Percentiles rank a stretch among this genome's conserved stretches.
Conservation (phyloP, 2,329 filamentous ascomycete genomes). For the Fusarium incarnatum region DNA sequence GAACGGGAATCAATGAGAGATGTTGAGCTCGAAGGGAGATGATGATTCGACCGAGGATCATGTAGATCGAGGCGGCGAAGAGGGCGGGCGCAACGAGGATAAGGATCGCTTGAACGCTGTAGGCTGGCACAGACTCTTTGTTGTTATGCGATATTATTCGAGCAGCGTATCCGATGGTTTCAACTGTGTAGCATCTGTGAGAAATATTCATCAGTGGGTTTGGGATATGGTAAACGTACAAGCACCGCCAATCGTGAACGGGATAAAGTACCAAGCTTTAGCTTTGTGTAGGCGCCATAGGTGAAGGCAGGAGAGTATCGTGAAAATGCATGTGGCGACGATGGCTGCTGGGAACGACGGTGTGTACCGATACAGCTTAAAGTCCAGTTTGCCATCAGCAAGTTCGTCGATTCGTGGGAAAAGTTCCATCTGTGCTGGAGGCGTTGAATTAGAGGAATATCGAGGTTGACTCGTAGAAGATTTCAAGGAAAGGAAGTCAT, state of each 20-base stretch:
- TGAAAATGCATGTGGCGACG: neutral
- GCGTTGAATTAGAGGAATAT: too few relatives aligned
- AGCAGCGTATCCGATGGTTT: constrained; percentile 9
- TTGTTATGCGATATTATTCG: constrained; percentile 17
- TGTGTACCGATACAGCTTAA: constrained; percentile 17
- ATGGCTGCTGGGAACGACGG: constrained; percentile 7
- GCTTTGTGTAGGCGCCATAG: neutral
- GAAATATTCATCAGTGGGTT: rapidly evolving
- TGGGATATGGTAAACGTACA: neutral
- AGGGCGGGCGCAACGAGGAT: constrained; percentile 18
- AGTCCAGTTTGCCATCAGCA: neutral
- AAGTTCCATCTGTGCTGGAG: too few relatives aligned
- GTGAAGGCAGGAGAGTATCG: neutral
- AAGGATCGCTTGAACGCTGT: constrained; percentile 7
- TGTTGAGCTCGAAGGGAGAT: constrained; percentile 5
- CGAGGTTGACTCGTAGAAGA: too few relatives aligned
- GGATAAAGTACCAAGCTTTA: constrained; percentile 7
- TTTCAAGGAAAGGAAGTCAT: too few relatives aligned
- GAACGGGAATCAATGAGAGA: constrained; percentile 1
- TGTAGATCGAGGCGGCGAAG: constrained; percentile 21
- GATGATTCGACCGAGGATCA: constrained; percentile 22
- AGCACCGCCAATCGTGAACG: neutral
- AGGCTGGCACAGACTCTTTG: neutral
- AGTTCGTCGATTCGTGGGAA: too few relatives aligned
- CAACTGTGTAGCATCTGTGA: neutral